These are phyloP conservation scores for Harrya chromipes DNA, from an alignment of 768 basidiomycete genomes.

Conservation along the genomic window DNA sequence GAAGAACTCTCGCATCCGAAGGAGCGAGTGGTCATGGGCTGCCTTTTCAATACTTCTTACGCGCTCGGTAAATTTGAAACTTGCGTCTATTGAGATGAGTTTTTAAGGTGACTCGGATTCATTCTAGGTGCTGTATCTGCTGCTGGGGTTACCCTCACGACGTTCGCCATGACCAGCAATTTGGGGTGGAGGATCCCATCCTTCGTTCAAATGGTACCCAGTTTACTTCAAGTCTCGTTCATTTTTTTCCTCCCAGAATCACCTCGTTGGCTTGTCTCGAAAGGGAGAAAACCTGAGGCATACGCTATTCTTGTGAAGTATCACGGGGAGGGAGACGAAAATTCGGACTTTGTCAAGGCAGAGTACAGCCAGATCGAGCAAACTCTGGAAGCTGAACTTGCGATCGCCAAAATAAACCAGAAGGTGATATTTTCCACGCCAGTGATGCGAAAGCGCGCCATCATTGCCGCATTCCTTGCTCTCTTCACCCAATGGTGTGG, in stretches of 20 bases:
- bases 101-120: neutral
- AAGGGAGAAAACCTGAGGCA: slow-evolving; percentile 51
- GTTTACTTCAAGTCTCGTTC: slow-evolving; percentile 50
- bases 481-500: slow-evolving; percentile 18
- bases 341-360: slow-evolving; percentile 53
- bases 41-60: slow-evolving; percentile 9
- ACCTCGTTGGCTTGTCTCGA: slow-evolving; percentile 61
- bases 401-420: neutral
- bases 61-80: slow-evolving; percentile 9
- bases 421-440: slow-evolving; percentile 2
- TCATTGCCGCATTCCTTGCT: slow-evolving; percentile 11
- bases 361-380: slow-evolving; percentile 56
- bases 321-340: slow-evolving; percentile 55
- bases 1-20: slow-evolving; percentile 24
- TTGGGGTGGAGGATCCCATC: slow-evolving; percentile 70
- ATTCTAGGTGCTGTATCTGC: slow-evolving; percentile 31
- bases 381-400: slow-evolving; percentile 39
- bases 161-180: slow-evolving; percentile 53
- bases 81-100: no score
- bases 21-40: slow-evolving; percentile 15
- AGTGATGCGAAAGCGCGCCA: slow-evolving; percentile 17
- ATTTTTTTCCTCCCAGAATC: slow-evolving; percentile 62
- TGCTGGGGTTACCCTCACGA: slow-evolving; percentile 56
- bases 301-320: slow-evolving; percentile 49
- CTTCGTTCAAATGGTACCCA: slow-evolving; percentile 57